These are phyloP conservation scores for Xerocomellus amylosporus DNA, from an alignment of 768 basidiomycete species.

Conservation along the genomic window DNA sequence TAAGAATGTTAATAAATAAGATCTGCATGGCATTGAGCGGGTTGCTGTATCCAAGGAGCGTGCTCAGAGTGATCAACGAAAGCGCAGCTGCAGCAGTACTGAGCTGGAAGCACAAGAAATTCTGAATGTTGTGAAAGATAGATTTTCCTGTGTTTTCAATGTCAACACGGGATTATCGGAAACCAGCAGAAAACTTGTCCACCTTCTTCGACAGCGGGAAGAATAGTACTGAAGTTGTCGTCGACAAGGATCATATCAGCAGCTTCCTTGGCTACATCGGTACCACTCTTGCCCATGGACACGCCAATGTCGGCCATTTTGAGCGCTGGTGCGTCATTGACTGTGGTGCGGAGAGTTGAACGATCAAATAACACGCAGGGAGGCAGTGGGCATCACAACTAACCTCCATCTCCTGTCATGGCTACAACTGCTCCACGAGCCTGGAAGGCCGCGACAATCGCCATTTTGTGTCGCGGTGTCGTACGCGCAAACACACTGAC, in stretches of 20 bases:
- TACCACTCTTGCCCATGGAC: constrained; percentile 98
- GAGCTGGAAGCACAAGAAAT: constrained; percentile 95
- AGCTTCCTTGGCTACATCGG: constrained; percentile 97
- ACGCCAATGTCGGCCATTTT: constrained; percentile 99
- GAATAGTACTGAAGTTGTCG: constrained; percentile 93
- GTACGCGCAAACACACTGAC: constrained; percentile 93
- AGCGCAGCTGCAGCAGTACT: constrained; percentile 96
- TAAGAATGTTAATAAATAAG: constrained; percentile 97
- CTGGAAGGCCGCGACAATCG: constrained; percentile 93
- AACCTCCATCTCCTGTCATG: constrained; percentile 97
- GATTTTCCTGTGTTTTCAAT: constrained; percentile 67
- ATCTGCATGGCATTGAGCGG: constrained; percentile 99
- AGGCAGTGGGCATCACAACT: constrained; percentile 37
- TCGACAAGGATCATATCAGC: constrained; percentile 97
- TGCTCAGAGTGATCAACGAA: constrained; percentile 92
- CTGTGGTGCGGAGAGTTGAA: constrained; percentile 31
- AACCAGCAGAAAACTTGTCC: constrained; percentile 8
- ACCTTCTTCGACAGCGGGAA: constrained; percentile 95
- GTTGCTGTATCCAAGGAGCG: constrained; percentile 83
- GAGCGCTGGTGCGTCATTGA: constrained; percentile 94
- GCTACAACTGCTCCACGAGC: constrained; percentile 85
- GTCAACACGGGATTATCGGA: neutral
- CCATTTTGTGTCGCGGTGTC: constrained; percentile 97
- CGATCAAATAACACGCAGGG: neutral
- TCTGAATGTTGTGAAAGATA: constrained; percentile 98